Percentiles rank a stretch among this genome's conserved stretches.
These are phyloP conservation scores for Hypoxylon sp. DNA, from an alignment of 2,329 filamentous ascomycete genomes.

Conservation along the genomic window DNA sequence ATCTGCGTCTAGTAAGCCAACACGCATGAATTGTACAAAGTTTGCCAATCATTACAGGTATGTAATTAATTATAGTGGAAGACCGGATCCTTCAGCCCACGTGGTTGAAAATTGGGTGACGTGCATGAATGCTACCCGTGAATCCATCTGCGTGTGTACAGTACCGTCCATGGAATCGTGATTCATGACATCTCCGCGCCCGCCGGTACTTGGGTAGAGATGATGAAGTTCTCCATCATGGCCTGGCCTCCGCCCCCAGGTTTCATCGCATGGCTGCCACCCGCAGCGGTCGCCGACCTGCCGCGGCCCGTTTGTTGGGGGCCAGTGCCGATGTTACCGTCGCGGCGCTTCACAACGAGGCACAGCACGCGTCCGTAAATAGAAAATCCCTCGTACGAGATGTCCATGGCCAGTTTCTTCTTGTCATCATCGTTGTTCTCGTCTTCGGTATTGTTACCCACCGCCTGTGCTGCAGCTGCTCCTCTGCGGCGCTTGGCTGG, in stretches of 20 bases:
- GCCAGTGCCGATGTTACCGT: constrained; percentile 60
- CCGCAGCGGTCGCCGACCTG: constrained; percentile 50
- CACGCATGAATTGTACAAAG: constrained; percentile 9
- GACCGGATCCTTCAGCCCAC: constrained; percentile 39
- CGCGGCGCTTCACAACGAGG: constrained; percentile 85
- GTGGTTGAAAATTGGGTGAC: constrained; percentile 41
- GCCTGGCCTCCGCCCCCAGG: constrained; percentile 66
- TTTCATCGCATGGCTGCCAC: constrained; percentile 48
- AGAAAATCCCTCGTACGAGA: constrained; percentile 93
- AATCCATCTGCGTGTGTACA: constrained; percentile 25
- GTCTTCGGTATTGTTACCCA: constrained; percentile 47
- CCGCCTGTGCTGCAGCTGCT: constrained; percentile 41
- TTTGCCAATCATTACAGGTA: constrained; percentile 6
- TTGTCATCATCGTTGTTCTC: constrained; percentile 73
- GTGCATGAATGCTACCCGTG: constrained; percentile 40
- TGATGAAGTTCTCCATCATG: constrained; percentile 87
- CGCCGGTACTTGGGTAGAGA: constrained; percentile 77
- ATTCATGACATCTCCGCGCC: constrained; percentile 52
- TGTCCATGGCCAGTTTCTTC: constrained; percentile 89
- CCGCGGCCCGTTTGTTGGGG: constrained; percentile 53
- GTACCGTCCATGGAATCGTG: neutral
- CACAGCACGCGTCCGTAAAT: constrained; percentile 95
- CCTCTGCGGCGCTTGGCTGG: constrained; percentile 63
- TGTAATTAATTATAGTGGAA: constrained; percentile 2
- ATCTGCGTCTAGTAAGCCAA: constrained; percentile 39